phyloP scores from a whole-genome alignment of 768 basidiomycete species.

The Lentinula sp. region DNA sequence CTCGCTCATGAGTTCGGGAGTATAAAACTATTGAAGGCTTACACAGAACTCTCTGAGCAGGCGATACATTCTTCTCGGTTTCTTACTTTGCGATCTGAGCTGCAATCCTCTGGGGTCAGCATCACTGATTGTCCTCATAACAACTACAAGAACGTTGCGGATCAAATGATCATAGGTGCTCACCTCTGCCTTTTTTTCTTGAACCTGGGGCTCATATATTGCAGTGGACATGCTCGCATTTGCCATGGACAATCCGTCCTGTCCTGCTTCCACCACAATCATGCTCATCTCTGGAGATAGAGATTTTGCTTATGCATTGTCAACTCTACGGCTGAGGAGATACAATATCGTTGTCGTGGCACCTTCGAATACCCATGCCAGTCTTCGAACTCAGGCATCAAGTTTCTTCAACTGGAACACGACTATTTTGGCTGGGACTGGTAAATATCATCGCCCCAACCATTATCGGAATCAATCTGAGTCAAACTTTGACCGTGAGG shows the following conservation, averaged over 20 bases:
- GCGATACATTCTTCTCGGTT: not conserved
- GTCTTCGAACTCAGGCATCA: conserved; percentile 19
- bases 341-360: conserved; percentile 49
- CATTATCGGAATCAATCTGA: not conserved
- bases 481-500: not conserved
- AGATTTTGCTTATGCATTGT: conserved; percentile 61
- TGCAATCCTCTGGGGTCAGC: conserved; percentile 17
- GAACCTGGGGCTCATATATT: conserved; percentile 9
- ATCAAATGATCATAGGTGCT: conserved; percentile 46
- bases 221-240: conserved; percentile 13
- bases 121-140: conserved; percentile 34
- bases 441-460: not conserved
- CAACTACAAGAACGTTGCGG: conserved; percentile 33
- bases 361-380: conserved; percentile 13
- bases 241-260: conserved; percentile 53
- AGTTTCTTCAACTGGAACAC: conserved; percentile 39
- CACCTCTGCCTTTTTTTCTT: not conserved
- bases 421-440: conserved; percentile 25
- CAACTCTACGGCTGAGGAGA: conserved; percentile 45
- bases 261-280: conserved; percentile 45
- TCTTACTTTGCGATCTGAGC: not conserved
- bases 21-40: conserved; percentile 25
- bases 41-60: conserved; percentile 21
- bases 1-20: conserved; percentile 21
- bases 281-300: conserved; percentile 63